Evolutionary conservation across 176 grass and related monocot genomes (phyloP), one percentile per base, ranked within the genome.

Genomic region (Saccharum spontaneum): DNA sequence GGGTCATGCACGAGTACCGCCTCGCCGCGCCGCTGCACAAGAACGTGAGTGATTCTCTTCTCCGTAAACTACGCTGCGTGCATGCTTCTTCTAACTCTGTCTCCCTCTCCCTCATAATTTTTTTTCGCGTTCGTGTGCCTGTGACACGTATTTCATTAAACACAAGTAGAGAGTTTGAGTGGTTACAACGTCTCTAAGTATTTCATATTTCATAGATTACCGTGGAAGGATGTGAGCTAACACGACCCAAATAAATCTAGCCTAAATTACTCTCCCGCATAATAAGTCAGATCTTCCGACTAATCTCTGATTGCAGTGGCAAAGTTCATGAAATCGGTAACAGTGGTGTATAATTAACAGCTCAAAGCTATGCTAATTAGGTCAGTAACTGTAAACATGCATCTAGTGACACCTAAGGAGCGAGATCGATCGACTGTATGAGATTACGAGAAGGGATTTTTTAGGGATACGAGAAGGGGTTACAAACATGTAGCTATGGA

Each of bases 1-100:
- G 95, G 95, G 83, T 85, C 77, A 98, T 98, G 95, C 91, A 95
- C 39, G 95, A 98, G 86, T 95, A 98, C 75, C 67, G 73, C 31
- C 93, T 97, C 69, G 79, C 92, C 50, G 67, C 83, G 82, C 30
- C 28, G 77, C 54, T 69, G 57, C 81, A 81, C 64, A 80, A 85
- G 66, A 83, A 93, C 61, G 91, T 90, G 74, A 93, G 85, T 37
- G 26, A 48, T 52, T 14, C 46, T 44, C 11, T 23, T 62, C n/a
- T 61, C n/a, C 57, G 4, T 11, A 24, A 11, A 62, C n/a, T 24
- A 62, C n/a, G 23, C n/a, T 0, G n/a, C 59, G n/a, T 26, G n/a
- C 59, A 61, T 61, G 59, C 23, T 5, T 26, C 9, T 4, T 0
- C 8, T 28, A 28, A 28, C 3, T n/a, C 8, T 8, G 8, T 23